A percentile compares a stretch with the other conserved stretches of the same genome.
Evolutionary conservation across 768 basidiomycete species (phyloP).

Genomic region (Trametopsis cervina): DNA sequence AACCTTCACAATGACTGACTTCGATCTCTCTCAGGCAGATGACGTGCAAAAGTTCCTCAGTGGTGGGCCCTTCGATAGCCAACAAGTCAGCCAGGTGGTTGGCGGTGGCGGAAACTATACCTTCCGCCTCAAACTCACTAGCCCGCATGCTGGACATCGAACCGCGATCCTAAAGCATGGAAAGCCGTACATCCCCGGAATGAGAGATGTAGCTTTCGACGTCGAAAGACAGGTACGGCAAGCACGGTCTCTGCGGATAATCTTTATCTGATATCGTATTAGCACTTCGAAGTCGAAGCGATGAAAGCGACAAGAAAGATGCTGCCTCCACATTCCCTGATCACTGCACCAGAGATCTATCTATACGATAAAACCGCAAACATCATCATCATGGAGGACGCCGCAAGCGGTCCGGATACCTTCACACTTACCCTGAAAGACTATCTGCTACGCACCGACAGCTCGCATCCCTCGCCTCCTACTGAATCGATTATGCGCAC

Average conservation of each 20-base stretch:
- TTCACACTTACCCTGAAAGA: constrained; percentile 31
- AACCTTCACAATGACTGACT: too few relatives aligned
- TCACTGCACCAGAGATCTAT: constrained; percentile 43
- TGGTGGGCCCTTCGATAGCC: constrained; percentile 40
- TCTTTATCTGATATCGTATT: not conserved
- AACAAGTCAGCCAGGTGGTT: constrained; percentile 31
- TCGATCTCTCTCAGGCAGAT: constrained; percentile 3
- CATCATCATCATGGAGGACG: constrained; percentile 60
- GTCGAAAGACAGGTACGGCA: constrained; percentile 46
- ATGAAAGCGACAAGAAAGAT: constrained; percentile 35
- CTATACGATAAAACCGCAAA: constrained; percentile 41
- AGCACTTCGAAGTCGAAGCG: constrained; percentile 43
- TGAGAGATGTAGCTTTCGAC: constrained; percentile 24
- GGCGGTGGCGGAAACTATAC: constrained; percentile 53
- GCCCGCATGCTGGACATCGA: constrained; percentile 32
- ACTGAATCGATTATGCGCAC: constrained; percentile 25
- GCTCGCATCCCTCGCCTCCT: constrained; percentile 16
- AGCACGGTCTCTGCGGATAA: not conserved
- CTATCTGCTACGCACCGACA: constrained; percentile 18
- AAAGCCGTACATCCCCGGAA: constrained; percentile 25
- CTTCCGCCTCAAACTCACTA: constrained; percentile 43
- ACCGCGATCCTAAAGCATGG: constrained; percentile 58
- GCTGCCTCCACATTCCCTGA: constrained; percentile 30
- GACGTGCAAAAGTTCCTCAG: constrained; percentile 38
- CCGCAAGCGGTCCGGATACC: constrained; percentile 28